Base-by-base conservation (phyloP, 805 yeast genomes). In the Wickerhamomyces pijperi region DNA sequence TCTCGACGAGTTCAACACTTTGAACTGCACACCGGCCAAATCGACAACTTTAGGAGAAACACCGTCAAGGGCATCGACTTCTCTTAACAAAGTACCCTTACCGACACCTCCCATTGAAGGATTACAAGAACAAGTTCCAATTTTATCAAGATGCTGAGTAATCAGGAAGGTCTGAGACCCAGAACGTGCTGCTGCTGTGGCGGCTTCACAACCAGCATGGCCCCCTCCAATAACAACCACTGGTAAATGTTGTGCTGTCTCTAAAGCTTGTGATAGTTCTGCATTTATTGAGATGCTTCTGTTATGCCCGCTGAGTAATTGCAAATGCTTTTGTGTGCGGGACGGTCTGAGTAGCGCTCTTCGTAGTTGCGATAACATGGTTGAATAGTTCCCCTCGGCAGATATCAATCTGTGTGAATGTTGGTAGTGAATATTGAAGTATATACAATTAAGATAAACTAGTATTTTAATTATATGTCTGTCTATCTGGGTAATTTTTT, bases 101-200 rank as follows among this genome's bases (percentile, higher is more conserved):
- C 98, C 99, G 40, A 92, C 88, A 45, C 99, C 99, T 29, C 98
- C 99, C 81, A 87, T 84, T 34, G 84, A 87, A 9, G 99, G 99
- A 56, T 92, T 92, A 58, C 99, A 92, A 2, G 96, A 86, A 17
- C 97, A 92, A 0, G 94, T 82, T 0, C 99, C 99, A 13, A 92
- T 78, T 53, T 85, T 83, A 21, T 66, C 55, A 28, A 76, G 53
- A 35, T 67, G 71, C 2, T 95, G 97, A 0, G 98, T 88, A 2
- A 92, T 67, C 20, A 92, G 64, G 2, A 78, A 64, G 0, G 95
- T 81, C 3, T 53, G 44, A 2, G 80, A 71, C 0, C 97, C 97
- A 1, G 83, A 55, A 45, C 99, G 67, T 1, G 97, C 95, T 1
- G 95, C 68, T 0, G 90, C 97, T 0, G 96, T 70, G 2, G 95